Evolutionary conservation across 2,329 filamentous ascomycete species (phyloP).

Genomic region (Mollisia scopiformis): DNA sequence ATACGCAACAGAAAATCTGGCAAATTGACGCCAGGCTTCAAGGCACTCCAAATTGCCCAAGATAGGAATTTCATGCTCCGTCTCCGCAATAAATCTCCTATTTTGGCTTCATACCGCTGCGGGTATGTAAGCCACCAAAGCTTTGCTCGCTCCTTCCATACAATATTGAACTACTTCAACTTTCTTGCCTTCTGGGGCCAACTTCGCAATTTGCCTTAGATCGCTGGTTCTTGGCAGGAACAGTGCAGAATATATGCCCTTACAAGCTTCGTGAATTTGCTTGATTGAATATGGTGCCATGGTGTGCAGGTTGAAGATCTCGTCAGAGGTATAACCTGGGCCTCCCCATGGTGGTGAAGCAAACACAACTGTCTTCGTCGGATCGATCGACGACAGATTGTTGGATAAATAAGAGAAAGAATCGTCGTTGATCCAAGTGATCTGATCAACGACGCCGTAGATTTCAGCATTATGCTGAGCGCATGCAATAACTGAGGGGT

Average conservation of each 20-base stretch:
- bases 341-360: slow-evolving; percentile 77
- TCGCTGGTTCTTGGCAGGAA: slow-evolving; percentile 88
- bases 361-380: slow-evolving; percentile 56
- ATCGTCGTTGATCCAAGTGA: slow-evolving; percentile 87
- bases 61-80: neutral
- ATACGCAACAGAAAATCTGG: slow-evolving; percentile 22
- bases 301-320: slow-evolving; percentile 78
- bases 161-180: slow-evolving; percentile 87
- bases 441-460: slow-evolving; percentile 77
- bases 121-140: slow-evolving; percentile 66
- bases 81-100: neutral
- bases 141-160: slow-evolving; percentile 87
- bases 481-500: slow-evolving; percentile 79
- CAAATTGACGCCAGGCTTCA: slow-evolving; percentile 17
- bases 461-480: slow-evolving; percentile 89
- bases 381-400: slow-evolving; percentile 25
- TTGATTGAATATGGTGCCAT: slow-evolving; percentile 87
- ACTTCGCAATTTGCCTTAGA: slow-evolving; percentile 72
- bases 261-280: slow-evolving; percentile 65
- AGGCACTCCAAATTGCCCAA: slow-evolving; percentile 16
- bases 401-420: slow-evolving; percentile 60
- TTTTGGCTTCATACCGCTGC: slow-evolving; percentile 9
- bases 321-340: slow-evolving; percentile 62
- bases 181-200: slow-evolving; percentile 54
- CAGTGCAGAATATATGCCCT: slow-evolving; percentile 64